Evolutionary conservation across 176 grass and related monocot species (phyloP), one percentile per base, ranked within the genome.

Genomic region (Bothriochloa decipiens): DNA sequence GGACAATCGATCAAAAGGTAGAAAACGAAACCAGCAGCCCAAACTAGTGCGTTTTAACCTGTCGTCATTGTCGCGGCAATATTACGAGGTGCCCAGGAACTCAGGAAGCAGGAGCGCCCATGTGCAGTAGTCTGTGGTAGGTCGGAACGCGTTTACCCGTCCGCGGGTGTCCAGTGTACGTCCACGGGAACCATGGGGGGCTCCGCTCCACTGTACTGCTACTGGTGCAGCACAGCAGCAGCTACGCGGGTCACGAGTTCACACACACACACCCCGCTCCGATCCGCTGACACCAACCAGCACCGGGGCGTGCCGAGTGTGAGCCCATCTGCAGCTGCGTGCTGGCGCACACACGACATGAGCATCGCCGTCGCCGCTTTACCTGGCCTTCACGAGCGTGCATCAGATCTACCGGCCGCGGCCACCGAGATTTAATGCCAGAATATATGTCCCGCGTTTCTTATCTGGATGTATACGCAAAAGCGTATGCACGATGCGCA

Each of bases 131-230:
- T 32, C 2, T 2, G 29, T 32, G 29, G 29, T 32, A 49, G 14
- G 46, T 49, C 47, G 15, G 47, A 53, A 42, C 68, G 69, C 42
- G 57, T 58, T n/a, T n/a, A n/a, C 55, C 2, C 57, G 22, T 11
- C 57, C 57, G 22, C 8, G 8, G 55, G 7, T 9, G 18, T 23
- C 20, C 22, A n/a, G 7, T n/a, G 55, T 58, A 50, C 18, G 55
- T 73, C 23, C 68, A 80, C 76, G 76, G 55, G 69, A 81, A 71
- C 27, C 83, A 71, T 16, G 65, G 36, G 36, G 29, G 27, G 49
- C 49, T 53, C 49, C 47, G 47, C 46, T 16, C 46, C 3, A 5
- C 47, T 50, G 3, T 4, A 7, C 49, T 53, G 49, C 17, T 52
- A 52, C 49, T 52, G 16, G 5, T 32, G 29, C 29, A 32, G 29